Conservation (phyloP, 495 filamentous ascomycete genomes). For the Penicillium dipodomyicola region DNA sequence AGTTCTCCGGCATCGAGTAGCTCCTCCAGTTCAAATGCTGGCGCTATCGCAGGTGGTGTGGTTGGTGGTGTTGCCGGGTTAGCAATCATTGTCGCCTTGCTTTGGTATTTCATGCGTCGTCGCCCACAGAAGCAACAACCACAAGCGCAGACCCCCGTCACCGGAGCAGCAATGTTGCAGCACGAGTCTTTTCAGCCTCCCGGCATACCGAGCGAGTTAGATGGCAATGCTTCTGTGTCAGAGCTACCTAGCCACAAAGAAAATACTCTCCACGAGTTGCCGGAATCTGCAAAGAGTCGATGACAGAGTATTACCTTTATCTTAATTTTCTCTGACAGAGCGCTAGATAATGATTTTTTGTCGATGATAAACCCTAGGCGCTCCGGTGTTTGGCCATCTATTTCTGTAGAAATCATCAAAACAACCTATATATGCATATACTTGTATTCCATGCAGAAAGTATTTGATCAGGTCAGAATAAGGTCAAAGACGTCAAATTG, state of each 20-base stretch:
- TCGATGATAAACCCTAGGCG: background rate
- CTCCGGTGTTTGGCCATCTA: too few relatives aligned
- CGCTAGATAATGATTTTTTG: background rate
- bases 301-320: background rate
- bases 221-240: background rate
- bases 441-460: too few relatives aligned
- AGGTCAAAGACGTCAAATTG: too few relatives aligned
- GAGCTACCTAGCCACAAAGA: background rate
- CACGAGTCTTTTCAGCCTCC: background rate
- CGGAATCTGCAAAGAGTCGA: background rate
- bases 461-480: too few relatives aligned
- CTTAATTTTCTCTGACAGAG: background rate
- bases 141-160: background rate
- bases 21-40: background rate
- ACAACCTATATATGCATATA: too few relatives aligned
- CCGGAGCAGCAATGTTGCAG: background rate
- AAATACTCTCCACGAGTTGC: background rate
- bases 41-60: slow-evolving; percentile 1
- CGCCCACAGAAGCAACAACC: background rate
- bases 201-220: background rate
- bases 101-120: slow-evolving; percentile 6
- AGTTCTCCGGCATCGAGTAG: background rate
- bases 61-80: slow-evolving; percentile 1
- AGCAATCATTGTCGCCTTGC: background rate
- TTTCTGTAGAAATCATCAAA: too few relatives aligned